phyloP scores from a whole-genome alignment of 2,329 filamentous ascomycete species.

The Aspergillus pseudoterreus region DNA sequence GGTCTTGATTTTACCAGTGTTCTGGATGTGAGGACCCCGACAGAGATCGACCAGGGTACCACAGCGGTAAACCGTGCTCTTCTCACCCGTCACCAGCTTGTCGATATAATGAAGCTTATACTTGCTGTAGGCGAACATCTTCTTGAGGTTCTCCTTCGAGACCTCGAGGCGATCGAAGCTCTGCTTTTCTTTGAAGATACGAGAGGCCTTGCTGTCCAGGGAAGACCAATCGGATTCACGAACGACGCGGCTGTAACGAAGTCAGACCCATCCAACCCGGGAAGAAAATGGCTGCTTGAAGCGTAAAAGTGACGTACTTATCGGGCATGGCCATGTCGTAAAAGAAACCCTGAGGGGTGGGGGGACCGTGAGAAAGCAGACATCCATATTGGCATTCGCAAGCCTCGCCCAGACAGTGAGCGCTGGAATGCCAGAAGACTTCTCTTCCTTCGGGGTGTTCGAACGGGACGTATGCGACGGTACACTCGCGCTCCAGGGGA shows the following conservation, averaged over 20 bases:
- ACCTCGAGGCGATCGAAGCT: slow-evolving; percentile 85
- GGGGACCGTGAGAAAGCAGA: slow-evolving; percentile 88
- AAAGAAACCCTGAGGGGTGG: slow-evolving; percentile 89
- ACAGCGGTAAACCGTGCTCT: slow-evolving; percentile 90
- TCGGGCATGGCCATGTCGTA: slow-evolving; percentile 89
- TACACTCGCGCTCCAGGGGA: slow-evolving; percentile 83
- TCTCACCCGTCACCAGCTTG: slow-evolving; percentile 86
- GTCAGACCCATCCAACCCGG: slow-evolving; percentile 16
- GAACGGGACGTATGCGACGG: slow-evolving; percentile 80
- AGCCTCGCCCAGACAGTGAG: slow-evolving; percentile 93
- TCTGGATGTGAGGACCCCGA: slow-evolving; percentile 88
- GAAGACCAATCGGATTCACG: slow-evolving; percentile 77
- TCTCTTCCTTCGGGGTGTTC: slow-evolving; percentile 73
- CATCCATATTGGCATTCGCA: slow-evolving; percentile 88
- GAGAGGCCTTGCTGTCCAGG: slow-evolving; percentile 73
- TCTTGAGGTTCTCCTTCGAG: slow-evolving; percentile 83
- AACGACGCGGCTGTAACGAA: slow-evolving; percentile 54
- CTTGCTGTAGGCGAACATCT: slow-evolving; percentile 97
- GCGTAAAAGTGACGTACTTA: slow-evolving; percentile 38
- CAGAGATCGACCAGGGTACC: slow-evolving; percentile 94
- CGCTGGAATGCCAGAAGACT: slow-evolving; percentile 97
- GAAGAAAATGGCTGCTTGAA: neutral
- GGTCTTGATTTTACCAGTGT: slow-evolving; percentile 89
- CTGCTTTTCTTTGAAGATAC: slow-evolving; percentile 95
- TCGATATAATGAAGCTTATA: slow-evolving; percentile 98